Evolutionary conservation across 208 protist species (phyloP), one percentile per base, ranked within the genome.

Genomic region (Naegleria lovaniensis): DNA sequence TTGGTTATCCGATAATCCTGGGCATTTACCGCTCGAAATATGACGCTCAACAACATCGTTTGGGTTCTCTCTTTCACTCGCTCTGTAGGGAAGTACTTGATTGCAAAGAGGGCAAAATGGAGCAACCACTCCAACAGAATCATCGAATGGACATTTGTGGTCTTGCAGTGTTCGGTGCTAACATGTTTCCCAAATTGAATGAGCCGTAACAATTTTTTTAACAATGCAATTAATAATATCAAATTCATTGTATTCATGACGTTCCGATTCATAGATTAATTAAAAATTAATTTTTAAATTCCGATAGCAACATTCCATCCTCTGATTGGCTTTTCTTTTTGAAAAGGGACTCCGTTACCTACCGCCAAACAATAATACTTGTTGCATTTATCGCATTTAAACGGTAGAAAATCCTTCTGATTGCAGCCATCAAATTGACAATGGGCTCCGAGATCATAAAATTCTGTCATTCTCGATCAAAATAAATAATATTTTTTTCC

Each of bases 361-460:
- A 67, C 55, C 11, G 4, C 22, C 16, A 85, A 43, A 85, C 83
- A 85, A 85, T 43, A 85, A 43, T 9, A 43, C 38, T 85, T 85
- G 7, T 58, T 15, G 58, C 85, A 88, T 22, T 29, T 5, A 39
- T 55, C 25, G 38, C 85, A 88, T 58, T 58, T 16, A n/a, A 88
- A 88, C 2, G 85, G 85, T 29, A 88, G n/a, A 88, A 88, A 88
- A 58, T 88, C 85, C 43, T 88, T 88, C 5, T 51, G 41, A 39
- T 58, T 13, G 19, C 85, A 88, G 9, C 40, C 22, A 39, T 29
- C n/a, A 40, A 58, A 58, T 38, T 13, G 4, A 38, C 85, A 88
- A 36, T 88, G 85, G n/a, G 39, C 41, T 40, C 85, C 85, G 1
- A 58, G 43, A 58, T 58, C 41, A 25, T 79, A 79, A n/a, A 79